phyloP scores from a whole-genome alignment of 495 filamentous ascomycete genomes.

The Cenococcum geophilum region DNA sequence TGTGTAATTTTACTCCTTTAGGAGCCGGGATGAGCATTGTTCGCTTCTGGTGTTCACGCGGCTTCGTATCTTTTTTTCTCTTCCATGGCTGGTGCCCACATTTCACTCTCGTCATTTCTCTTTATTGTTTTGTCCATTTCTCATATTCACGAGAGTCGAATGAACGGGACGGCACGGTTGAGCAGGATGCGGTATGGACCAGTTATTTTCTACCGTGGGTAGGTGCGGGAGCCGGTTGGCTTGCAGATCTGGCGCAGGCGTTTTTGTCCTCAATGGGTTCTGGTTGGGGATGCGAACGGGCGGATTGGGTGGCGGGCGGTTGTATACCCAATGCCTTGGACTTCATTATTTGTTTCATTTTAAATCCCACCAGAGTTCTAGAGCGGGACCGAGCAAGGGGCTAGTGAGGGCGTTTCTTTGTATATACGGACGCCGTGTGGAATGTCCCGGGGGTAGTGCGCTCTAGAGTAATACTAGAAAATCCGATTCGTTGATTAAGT shows the following conservation, averaged over 20 bases:
- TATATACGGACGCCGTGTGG: neutral
- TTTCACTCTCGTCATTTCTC: neutral
- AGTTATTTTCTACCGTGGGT: neutral
- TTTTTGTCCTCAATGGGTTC: neutral
- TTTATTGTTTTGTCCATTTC: neutral
- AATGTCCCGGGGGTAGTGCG: neutral
- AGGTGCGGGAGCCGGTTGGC: neutral
- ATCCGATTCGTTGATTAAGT: neutral
- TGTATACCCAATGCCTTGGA: constrained; percentile 7
- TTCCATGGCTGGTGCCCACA: neutral
- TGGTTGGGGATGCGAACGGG: neutral
- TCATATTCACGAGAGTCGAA: too few relatives aligned
- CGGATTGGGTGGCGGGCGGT: neutral
- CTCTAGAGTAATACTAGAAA: neutral
- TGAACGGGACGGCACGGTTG: neutral
- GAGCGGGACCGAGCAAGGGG: neutral
- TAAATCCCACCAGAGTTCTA: neutral
- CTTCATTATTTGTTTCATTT: neutral
- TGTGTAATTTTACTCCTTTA: too few relatives aligned
- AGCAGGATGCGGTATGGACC: neutral
- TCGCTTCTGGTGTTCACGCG: neutral
- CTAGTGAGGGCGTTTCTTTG: neutral
- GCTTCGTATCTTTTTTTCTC: neutral
- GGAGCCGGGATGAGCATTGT: neutral
- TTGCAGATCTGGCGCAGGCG: neutral